Evolutionary conservation across 768 basidiomycete species (phyloP), one percentile per base, ranked within the genome.

Genomic region (Butyriboletus loyo): DNA sequence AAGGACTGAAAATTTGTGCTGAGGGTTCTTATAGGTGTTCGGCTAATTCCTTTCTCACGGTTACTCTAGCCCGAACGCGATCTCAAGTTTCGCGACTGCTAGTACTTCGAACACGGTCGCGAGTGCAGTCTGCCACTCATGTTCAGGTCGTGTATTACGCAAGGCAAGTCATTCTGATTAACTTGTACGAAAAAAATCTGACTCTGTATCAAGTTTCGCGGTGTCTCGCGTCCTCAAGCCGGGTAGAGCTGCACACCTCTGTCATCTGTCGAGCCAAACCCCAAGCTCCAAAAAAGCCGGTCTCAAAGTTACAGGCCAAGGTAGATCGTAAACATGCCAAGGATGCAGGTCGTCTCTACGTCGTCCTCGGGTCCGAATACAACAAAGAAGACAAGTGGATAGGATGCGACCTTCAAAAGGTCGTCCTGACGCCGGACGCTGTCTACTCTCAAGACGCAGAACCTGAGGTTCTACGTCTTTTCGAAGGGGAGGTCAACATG

Each of bases 291-390:
- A 37, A 67, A 72, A 39, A 72, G 68, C 55, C 80, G 74, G 62
- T 64, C 62, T 56, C 82, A 77, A 70, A 65, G 74, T 43, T 73
- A 70, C 54, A 74, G 77, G 55, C 77, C 77, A 54, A 75, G 73
- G 31, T 75, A 77, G 58, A 74, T 72, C 49, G 61, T 54, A 55
- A 66, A 68, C 51, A 63, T 62, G 44, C 75, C 70, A 21, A 70
- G 68, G 37, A 74, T 61, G 28, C 76, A 66, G 49, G 74, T 71
- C 41, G 79, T 87, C 55, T 70, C 15, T 85, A 89, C 59, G 82
- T 88, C 52, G 78, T 95, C 15, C 80, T 93, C 7, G 94, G 94
- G 13, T 83, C 82, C 15, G 76, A 82, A 37, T 74, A 80, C 7
- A 78, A 79, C 54, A 80, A 88, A 49, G 83, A 86, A 49, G 63